A percentile compares a stretch with the other conserved stretches of the same genome.
Conservation (phyloP, 2,329 filamentous ascomycete species). For the Phialophora expanda region DNA sequence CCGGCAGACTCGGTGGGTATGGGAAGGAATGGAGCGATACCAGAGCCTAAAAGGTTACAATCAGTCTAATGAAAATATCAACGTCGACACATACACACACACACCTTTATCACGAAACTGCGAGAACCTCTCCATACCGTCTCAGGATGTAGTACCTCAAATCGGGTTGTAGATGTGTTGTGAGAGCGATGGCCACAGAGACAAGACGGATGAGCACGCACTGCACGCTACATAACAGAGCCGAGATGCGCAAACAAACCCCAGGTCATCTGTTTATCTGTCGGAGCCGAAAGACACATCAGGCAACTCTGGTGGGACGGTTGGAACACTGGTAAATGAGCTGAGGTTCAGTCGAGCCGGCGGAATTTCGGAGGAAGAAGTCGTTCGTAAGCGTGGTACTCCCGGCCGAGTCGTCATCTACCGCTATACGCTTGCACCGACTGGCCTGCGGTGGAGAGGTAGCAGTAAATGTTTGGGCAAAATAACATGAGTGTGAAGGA, state of each 20-base stretch:
- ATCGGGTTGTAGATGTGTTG: slow-evolving; percentile 4
- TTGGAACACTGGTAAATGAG: slow-evolving; percentile 19
- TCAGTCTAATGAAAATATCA: slow-evolving; percentile 5
- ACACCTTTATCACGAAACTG: slow-evolving; percentile 89
- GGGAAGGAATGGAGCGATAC: slow-evolving; percentile 94
- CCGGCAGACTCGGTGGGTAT: slow-evolving; percentile 69
- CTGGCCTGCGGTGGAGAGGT: background rate
- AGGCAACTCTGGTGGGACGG: slow-evolving; percentile 15
- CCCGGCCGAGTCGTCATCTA: background rate
- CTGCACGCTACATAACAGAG: slow-evolving; percentile 3
- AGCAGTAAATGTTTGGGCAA: slow-evolving; percentile 3
- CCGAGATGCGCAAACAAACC: background rate
- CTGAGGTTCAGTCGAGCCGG: background rate
- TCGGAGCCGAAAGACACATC: slow-evolving; percentile 4
- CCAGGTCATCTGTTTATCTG: slow-evolving; percentile 13
- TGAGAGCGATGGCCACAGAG: background rate
- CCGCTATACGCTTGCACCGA: background rate
- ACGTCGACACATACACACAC: slow-evolving; percentile 25
- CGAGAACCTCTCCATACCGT: slow-evolving; percentile 87
- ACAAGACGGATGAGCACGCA: background rate
- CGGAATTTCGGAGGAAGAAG: slow-evolving; percentile 1
- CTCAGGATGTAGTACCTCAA: slow-evolving; percentile 10
- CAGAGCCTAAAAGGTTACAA: slow-evolving; percentile 70
- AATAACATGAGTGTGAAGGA: background rate
- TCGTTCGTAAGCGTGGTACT: background rate